Evolutionary conservation across 2,329 filamentous ascomycete species (phyloP).

Genomic region (Xylariaceae sp.): DNA sequence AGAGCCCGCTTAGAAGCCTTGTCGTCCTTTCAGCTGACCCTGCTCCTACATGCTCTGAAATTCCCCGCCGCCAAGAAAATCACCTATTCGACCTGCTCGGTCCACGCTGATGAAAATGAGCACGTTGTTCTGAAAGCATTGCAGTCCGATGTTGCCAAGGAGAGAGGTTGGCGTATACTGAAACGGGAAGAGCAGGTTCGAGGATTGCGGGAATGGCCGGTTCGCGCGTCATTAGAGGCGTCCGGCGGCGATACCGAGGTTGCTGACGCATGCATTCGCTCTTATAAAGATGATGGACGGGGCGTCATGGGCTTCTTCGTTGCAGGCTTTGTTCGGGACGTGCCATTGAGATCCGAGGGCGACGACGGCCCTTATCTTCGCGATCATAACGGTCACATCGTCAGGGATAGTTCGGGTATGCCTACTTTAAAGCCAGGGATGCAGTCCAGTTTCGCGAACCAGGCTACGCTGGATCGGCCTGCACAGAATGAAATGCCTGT

Average conservation of each 20-base stretch:
- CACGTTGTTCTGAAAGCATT: conserved; percentile 75
- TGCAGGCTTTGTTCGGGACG: conserved; percentile 75
- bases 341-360: conserved; percentile 14
- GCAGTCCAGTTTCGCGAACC: conserved; percentile 44
- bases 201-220: conserved; percentile 76
- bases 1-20: conserved; percentile 70
- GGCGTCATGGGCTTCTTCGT: conserved; percentile 97
- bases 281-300: conserved; percentile 76
- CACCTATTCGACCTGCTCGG: conserved; percentile 92
- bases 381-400: conserved; percentile 35
- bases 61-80: conserved; percentile 77
- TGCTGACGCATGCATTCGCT: conserved; percentile 77
- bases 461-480: conserved; percentile 38
- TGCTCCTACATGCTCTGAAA: conserved; percentile 80
- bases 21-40: conserved; percentile 77
- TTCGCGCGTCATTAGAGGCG: conserved; percentile 60
- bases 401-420: conserved; percentile 36
- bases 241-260: conserved; percentile 54
- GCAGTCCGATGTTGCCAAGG: conserved; percentile 64
- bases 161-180: conserved; percentile 78
- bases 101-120: conserved; percentile 89
- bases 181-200: conserved; percentile 70
- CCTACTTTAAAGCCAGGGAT: conserved; percentile 36
- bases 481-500: conserved; percentile 43
- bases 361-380: conserved; percentile 35